A percentile compares a stretch with the other conserved stretches of the same genome.
These are phyloP conservation scores for Glaciozyma antarctica DNA, from an alignment of 768 basidiomycete genomes.

Conservation along the genomic window DNA sequence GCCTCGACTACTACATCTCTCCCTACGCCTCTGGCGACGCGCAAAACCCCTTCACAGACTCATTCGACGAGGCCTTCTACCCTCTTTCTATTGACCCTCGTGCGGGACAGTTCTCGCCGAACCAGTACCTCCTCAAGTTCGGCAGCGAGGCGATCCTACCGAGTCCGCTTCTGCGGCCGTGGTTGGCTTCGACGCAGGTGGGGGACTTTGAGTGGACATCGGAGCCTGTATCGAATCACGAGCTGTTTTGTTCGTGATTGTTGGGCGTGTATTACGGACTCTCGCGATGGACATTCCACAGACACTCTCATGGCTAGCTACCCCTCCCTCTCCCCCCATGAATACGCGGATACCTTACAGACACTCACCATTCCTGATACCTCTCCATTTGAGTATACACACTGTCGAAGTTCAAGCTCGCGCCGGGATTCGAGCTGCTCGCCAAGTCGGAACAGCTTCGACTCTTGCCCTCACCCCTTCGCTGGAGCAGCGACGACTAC, in stretches of 20 bases:
- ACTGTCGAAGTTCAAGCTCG: too few relatives aligned
- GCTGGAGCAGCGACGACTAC: too few relatives aligned
- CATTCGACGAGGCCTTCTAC: neutral
- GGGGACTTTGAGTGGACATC: neutral
- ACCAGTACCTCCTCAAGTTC: neutral
- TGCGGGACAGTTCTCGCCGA: neutral
- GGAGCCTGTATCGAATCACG: neutral
- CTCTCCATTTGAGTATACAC: too few relatives aligned
- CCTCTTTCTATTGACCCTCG: neutral
- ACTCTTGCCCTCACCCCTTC: too few relatives aligned
- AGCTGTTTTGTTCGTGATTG: neutral
- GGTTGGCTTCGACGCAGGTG: neutral
- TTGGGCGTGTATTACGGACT: neutral
- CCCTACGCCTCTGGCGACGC: neutral
- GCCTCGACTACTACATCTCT: conserved; percentile 3
- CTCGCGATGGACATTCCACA: neutral
- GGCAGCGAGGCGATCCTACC: neutral
- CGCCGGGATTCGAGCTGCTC: too few relatives aligned
- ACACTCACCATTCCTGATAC: neutral
- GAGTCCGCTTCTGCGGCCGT: conserved; percentile 1
- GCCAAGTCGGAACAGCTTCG: too few relatives aligned
- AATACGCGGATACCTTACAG: neutral
- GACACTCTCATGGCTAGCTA: neutral
- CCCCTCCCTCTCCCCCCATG: neutral
- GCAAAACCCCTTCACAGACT: neutral